Conservation (phyloP, 2,329 filamentous ascomycete species). For the Cytospora piceicola region DNA sequence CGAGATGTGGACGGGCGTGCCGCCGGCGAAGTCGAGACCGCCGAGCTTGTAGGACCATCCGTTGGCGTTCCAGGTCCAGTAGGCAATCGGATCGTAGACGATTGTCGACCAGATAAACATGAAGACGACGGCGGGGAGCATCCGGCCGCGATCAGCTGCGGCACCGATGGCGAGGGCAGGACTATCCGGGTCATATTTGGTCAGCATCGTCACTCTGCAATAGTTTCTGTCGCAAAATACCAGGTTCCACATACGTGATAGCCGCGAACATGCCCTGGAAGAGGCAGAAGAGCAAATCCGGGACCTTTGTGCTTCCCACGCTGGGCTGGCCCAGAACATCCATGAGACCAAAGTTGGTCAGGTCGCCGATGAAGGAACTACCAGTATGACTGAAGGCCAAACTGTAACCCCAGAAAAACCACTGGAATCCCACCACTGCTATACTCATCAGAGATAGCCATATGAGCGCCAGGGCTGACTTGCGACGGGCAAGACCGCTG, state of each 20-base stretch:
- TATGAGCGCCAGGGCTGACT: slow-evolving; percentile 84
- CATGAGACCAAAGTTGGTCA: slow-evolving; percentile 80
- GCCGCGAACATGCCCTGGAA: slow-evolving; percentile 90
- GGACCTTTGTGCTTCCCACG: slow-evolving; percentile 70
- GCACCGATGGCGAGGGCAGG: slow-evolving; percentile 63
- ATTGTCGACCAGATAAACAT: slow-evolving; percentile 74
- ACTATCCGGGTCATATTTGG: slow-evolving; percentile 37
- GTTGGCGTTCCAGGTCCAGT: slow-evolving; percentile 77
- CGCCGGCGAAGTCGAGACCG: slow-evolving; percentile 75
- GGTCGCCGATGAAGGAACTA: slow-evolving; percentile 76
- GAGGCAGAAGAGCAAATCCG: slow-evolving; percentile 81
- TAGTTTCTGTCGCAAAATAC: neutral
- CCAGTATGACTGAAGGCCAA: slow-evolving; percentile 82
- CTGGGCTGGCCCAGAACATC: slow-evolving; percentile 77
- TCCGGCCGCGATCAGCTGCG: slow-evolving; percentile 63
- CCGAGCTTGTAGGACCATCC: slow-evolving; percentile 73
- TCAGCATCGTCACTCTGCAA: neutral
- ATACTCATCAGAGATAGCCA: slow-evolving; percentile 83
- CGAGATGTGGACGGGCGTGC: slow-evolving; percentile 75
- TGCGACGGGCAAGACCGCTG: slow-evolving; percentile 84
- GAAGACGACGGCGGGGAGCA: slow-evolving; percentile 65
- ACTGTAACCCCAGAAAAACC: slow-evolving; percentile 96
- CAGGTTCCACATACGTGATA: slow-evolving; percentile 70
- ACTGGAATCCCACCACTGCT: slow-evolving; percentile 82
- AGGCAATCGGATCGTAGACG: slow-evolving; percentile 74